These are phyloP conservation scores for Hymenoscyphus fraxineus DNA, from an alignment of 2,329 filamentous ascomycete species.

Conservation along the genomic window DNA sequence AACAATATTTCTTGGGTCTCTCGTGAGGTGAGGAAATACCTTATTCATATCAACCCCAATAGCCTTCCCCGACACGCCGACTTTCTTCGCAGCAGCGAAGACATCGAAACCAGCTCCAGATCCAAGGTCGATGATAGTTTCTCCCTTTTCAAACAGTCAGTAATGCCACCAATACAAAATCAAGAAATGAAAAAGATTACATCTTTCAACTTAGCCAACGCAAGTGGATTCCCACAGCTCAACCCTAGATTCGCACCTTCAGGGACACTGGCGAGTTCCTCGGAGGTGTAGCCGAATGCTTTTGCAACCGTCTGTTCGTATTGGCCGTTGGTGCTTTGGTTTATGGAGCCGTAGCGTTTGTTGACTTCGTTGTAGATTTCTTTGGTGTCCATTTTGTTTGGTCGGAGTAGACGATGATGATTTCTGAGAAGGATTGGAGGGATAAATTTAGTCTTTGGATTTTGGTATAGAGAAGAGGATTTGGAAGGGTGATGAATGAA, in stretches of 20 bases:
- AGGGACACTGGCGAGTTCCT: constrained; percentile 22
- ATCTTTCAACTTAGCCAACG: constrained; percentile 16
- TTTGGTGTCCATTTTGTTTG: not conserved
- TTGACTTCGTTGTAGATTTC: constrained; percentile 2
- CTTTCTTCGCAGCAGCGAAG: constrained; percentile 48
- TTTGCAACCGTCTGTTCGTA: constrained; percentile 39
- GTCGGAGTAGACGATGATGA: not conserved
- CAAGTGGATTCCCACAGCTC: constrained; percentile 26
- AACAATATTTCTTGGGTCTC: not conserved
- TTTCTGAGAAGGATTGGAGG: no score
- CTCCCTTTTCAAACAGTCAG: constrained; percentile 40
- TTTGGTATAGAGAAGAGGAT: no score
- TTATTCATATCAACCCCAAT: constrained; percentile 48
- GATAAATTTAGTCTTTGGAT: no score
- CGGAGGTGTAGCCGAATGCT: constrained; percentile 48
- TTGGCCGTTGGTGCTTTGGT: not conserved
- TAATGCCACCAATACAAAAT: not conserved
- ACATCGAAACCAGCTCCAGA: constrained; percentile 56
- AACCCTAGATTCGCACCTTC: constrained; percentile 25
- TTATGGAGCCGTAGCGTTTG: constrained; percentile 3
- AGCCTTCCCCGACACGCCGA: constrained; percentile 45
- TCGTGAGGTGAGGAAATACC: not conserved
- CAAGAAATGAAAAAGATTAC: constrained; percentile 4
- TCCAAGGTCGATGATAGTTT: constrained; percentile 55
- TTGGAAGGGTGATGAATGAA: no score